Base-by-base conservation (phyloP, 352 stramenopile species). In the Aphanomyces stellatus region DNA sequence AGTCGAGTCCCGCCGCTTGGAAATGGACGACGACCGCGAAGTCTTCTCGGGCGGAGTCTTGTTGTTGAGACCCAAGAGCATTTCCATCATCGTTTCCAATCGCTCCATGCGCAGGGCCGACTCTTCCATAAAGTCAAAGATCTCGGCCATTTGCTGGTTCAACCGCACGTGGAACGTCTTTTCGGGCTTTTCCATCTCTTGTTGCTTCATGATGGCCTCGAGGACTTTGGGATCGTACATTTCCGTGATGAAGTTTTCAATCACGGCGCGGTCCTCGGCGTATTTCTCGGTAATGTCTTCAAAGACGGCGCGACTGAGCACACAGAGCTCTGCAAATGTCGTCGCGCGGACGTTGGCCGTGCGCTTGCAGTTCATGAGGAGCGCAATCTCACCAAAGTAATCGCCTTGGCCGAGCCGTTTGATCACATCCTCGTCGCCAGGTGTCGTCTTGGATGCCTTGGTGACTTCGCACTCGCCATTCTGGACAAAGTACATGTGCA, bases 401-500 rank as follows among this genome's bases (percentile, higher is more conserved):
- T 92, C 84, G 1, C 84, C 84, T 35, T 90, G 81, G 0, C 71
- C 72, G 17, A 91, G 49, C 34, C 33, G 22, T 53, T 57, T 55
- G 30, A 67, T 30, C 1, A 59, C 28, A 34, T 67, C 60, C 24
- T 48, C 30, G 10, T 55, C 31, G 24, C 28, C 48, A 15, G 27
- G 30, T 1, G 24, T 17, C 8, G 60, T 30, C n/a, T 55, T 31
- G n/a, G 60, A 19, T 51, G 91, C 80, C 60, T 91, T 91, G 3
- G 84, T 93, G 15, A 95, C 84, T 53, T 95, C 85, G 40, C 84
- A 92, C 6, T 85, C 53, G 1, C 84, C 84, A 33, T 74, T 89
- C 53, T 95, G 84, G 11, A 95, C 84, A 70, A 95, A 95, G 65
- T 92, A 95, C 86, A 95, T 95, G 65, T 93, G 82, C 37, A 90